A percentile compares a stretch with the other conserved stretches of the same genome.
phyloP scores from a whole-genome alignment of 225 moss, liverwort and hornwort species.

The Rhytidiadelphus loreus region DNA sequence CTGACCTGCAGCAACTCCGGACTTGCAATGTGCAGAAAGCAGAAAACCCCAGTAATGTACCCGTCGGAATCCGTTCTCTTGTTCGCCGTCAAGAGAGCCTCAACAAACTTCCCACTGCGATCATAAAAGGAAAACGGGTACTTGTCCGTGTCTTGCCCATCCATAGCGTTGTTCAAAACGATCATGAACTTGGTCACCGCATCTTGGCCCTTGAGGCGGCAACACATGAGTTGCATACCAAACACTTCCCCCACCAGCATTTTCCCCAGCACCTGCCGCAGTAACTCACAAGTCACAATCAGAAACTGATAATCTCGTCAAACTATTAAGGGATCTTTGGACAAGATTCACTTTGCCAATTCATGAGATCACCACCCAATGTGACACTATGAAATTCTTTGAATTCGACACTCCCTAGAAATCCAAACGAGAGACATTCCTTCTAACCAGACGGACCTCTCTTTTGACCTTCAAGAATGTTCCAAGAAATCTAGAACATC shows the following conservation, averaged over 20 bases:
- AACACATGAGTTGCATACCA: conserved; percentile 40
- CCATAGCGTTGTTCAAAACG: conserved; percentile 44
- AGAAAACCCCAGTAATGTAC: conserved; percentile 38
- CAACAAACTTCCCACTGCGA: conserved; percentile 31
- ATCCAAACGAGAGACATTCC: not conserved
- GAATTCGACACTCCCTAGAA: not conserved
- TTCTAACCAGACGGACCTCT: not conserved
- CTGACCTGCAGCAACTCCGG: conserved; percentile 36
- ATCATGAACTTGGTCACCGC: conserved; percentile 48
- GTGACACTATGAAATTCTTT: not conserved
- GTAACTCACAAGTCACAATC: not conserved
- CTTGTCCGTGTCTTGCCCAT: conserved; percentile 47
- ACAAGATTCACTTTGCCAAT: not conserved
- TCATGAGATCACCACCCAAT: not conserved
- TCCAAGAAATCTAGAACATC: not conserved
- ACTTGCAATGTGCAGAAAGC: conserved; percentile 47
- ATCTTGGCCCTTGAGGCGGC: conserved; percentile 47
- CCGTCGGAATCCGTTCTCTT: conserved; percentile 42
- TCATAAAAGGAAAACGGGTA: conserved; percentile 44
- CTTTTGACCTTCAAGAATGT: not conserved
- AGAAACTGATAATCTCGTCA: not conserved
- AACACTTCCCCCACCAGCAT: conserved; percentile 43
- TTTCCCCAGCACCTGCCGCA: conserved; percentile 33
- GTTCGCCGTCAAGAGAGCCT: conserved; percentile 36
- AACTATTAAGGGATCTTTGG: not conserved